phyloP scores from a whole-genome alignment of 768 basidiomycete genomes.

The Cyclocybe aegerita region DNA sequence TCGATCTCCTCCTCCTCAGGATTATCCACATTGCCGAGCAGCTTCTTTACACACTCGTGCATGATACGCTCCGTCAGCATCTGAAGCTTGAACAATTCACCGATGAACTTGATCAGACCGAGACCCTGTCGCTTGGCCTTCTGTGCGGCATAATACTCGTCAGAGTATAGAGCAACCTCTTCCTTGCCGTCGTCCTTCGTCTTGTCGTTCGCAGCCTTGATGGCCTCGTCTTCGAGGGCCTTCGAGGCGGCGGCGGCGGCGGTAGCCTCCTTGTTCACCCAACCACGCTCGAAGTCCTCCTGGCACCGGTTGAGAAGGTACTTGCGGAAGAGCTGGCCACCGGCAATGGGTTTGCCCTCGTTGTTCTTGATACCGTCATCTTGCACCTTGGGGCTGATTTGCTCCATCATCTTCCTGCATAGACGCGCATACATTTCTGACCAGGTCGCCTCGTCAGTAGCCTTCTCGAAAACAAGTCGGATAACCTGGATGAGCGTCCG shows the following conservation, averaged over 20 bases:
- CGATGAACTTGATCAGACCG: constrained; percentile 96
- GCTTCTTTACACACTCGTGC: constrained; percentile 97
- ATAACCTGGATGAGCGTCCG: constrained; percentile 95
- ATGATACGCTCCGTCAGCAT: constrained; percentile 98
- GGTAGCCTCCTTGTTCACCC: constrained; percentile 86
- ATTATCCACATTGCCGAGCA: constrained; percentile 88
- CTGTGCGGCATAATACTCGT: constrained; percentile 94
- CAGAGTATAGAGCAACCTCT: constrained; percentile 82
- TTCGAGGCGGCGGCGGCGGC: constrained; percentile 85
- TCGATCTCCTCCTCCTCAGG: constrained; percentile 99
- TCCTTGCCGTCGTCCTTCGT: constrained; percentile 40
- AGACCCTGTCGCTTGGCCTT: constrained; percentile 98
- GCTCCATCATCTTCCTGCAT: constrained; percentile 95
- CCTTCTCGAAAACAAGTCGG: constrained; percentile 94
- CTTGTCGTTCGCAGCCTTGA: constrained; percentile 65
- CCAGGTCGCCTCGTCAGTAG: constrained; percentile 93
- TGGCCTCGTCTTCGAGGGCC: constrained; percentile 81
- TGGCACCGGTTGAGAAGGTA: constrained; percentile 96
- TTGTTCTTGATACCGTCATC: constrained; percentile 82
- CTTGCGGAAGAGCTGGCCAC: constrained; percentile 94
- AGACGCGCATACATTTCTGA: constrained; percentile 97
- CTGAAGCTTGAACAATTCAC: constrained; percentile 97
- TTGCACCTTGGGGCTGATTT: constrained; percentile 82
- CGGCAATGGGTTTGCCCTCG: constrained; percentile 88
- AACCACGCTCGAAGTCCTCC: constrained; percentile 96